A percentile compares a stretch with the other conserved stretches of the same genome.
phyloP scores from a whole-genome alignment of 176 grass and related monocot genomes.

The Leersia perrieri region DNA sequence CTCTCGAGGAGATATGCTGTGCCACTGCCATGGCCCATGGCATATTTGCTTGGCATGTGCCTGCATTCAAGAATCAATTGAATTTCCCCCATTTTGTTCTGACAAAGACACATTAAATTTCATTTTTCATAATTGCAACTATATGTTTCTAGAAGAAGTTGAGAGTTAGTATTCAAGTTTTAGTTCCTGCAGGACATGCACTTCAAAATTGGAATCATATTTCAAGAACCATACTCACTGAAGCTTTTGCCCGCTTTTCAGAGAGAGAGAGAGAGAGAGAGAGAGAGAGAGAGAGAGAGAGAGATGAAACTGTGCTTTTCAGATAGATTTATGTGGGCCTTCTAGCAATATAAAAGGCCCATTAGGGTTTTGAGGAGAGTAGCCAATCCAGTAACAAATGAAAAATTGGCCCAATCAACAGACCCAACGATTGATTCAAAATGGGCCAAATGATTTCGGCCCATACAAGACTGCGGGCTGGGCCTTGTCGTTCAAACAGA shows the following conservation, averaged over 20 bases:
- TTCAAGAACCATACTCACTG: neutral
- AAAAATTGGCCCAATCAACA: neutral
- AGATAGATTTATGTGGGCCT: neutral
- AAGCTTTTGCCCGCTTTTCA: neutral
- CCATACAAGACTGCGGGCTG: neutral
- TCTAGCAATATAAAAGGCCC: neutral
- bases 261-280: neutral
- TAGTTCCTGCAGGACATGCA: neutral
- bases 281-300: neutral
- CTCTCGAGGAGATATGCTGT: neutral
- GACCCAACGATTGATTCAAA: neutral
- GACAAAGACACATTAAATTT: neutral
- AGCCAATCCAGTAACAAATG: neutral
- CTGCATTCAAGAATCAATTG: neutral
- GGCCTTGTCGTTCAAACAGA: neutral
- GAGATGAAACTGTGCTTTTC: neutral
- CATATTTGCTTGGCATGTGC: slow-evolving; percentile 9
- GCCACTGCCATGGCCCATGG: neutral
- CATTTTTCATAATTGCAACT: neutral
- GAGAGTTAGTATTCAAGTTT: neutral
- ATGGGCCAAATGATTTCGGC: neutral
- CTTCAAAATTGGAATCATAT: neutral
- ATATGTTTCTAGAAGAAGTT: neutral
- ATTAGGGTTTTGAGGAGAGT: neutral
- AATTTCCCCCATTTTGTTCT: neutral